Evolutionary conservation across 2,329 filamentous ascomycete species (phyloP), one percentile per base, ranked within the genome.

Genomic region (Arthroderma uncinatum): DNA sequence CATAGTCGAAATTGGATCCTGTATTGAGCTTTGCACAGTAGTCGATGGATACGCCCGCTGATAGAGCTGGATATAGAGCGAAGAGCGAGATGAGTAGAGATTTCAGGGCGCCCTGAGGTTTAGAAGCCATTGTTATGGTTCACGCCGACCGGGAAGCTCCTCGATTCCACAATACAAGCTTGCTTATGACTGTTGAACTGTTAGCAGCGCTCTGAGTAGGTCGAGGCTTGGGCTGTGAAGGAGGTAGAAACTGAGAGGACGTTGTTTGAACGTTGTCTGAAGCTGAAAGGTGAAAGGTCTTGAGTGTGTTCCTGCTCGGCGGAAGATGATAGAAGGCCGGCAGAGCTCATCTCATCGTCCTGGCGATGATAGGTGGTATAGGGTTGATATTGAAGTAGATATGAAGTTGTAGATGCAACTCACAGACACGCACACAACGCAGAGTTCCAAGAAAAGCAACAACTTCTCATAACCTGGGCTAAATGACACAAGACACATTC

Each of bases 21-120:
- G 75, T 78, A 59, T 77, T 77, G 6, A 68, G 64, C 1, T 68
- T 66, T 14, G 76, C 74, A 64, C 76, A 78, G 59, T 72, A 76
- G 47, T 65, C 61, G 28, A 74, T 63, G 19, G 62, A 62, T 7
- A 70, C 63, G 9, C 59, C 58, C 9, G 59, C 63, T 36, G 47
- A 53, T 37, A 44, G 44, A 36, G 30, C 30, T 56, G 55, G 25
- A 57, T 40, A 42, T 21, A 57, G 34, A 39, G 25, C 54, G 23
- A 57, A 34, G 53, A 57, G 19, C 8, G 54, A 53, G 19, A 39
- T 40, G 21, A 54, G 33, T 7, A 37, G 33, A 16, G 52, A 55
- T n/a, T 47, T 55, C 55, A 59, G 57, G 48, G 52, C 47, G 39
- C 50, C 40, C 53, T 25, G 53, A 28, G 28, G 21, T 33, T 30